Percentiles rank a stretch among this genome's conserved stretches.
phyloP scores from a whole-genome alignment of 2,329 filamentous ascomycete species.

The Aspergillus luchuensis region DNA sequence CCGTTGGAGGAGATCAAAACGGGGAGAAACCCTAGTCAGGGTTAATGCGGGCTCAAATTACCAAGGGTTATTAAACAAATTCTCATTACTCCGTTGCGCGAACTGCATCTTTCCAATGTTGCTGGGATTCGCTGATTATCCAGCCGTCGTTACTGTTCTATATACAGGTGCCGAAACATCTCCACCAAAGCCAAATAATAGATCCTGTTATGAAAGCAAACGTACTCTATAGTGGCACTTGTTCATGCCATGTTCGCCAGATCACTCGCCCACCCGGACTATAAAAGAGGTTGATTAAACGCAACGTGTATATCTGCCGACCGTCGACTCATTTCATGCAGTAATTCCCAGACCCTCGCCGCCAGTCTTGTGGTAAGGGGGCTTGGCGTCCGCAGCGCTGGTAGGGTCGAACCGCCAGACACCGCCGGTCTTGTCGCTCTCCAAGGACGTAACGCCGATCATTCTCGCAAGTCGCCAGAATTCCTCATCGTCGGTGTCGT shows the following conservation, averaged over 20 bases:
- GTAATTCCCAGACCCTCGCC: constrained; percentile 43
- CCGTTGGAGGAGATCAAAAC: background rate
- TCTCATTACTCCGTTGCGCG: background rate
- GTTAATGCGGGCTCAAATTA: background rate
- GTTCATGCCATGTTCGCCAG: constrained; percentile 1
- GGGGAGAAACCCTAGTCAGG: background rate
- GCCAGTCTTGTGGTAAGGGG: constrained; percentile 47
- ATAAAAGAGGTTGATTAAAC: constrained; percentile 3
- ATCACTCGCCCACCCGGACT: constrained; percentile 1
- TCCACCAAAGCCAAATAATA: constrained; percentile 1
- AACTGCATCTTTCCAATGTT: background rate
- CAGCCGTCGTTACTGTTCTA: constrained; percentile 7
- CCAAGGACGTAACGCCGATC: constrained; percentile 49
- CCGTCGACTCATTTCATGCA: background rate
- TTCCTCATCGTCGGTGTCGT: constrained; percentile 39
- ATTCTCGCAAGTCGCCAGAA: constrained; percentile 48
- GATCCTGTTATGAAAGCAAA: constrained; percentile 8
- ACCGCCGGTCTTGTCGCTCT: constrained; percentile 67
- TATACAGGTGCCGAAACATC: constrained; percentile 12
- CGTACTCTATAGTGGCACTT: constrained; percentile 11
- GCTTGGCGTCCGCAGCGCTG: constrained; percentile 49
- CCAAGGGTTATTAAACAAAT: background rate
- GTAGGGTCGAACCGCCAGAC: constrained; percentile 68
- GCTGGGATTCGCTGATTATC: background rate
- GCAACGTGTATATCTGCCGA: constrained; percentile 1